Evolutionary conservation across 306 rosid species (phyloP).

Genomic region (Prunus fruticosa): DNA sequence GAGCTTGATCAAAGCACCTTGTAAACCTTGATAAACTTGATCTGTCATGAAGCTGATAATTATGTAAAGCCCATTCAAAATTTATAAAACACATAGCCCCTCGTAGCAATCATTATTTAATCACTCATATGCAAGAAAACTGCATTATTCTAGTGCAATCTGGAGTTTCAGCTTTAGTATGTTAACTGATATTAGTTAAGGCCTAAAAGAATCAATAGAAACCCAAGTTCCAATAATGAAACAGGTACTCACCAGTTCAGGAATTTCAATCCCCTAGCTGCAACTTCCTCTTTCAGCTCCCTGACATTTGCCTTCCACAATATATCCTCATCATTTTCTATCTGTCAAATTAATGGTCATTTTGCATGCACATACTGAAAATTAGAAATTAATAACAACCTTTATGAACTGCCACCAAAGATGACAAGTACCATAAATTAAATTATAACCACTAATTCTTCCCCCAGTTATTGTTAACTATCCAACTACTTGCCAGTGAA

Average conservation of each 20-base stretch:
- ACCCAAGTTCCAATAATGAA: slow-evolving; percentile 6
- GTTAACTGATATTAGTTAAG: background rate
- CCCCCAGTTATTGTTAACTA: background rate
- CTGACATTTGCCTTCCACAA: slow-evolving; percentile 73
- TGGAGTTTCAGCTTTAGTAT: background rate
- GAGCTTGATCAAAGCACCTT: slow-evolving; percentile 6
- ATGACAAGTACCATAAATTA: slow-evolving; percentile 25
- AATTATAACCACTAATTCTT: slow-evolving; percentile 11
- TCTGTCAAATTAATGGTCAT: slow-evolving; percentile 43
- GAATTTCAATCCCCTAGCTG: slow-evolving; percentile 72
- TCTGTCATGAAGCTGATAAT: background rate
- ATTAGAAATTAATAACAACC: background rate
- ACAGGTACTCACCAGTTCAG: slow-evolving; percentile 59
- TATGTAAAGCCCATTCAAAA: background rate
- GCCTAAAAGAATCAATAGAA: slow-evolving; percentile 13
- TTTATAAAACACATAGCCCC: background rate
- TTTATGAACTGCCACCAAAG: slow-evolving; percentile 22
- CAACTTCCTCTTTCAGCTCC: slow-evolving; percentile 84
- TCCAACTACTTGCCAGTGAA: slow-evolving; percentile 39
- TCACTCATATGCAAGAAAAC: background rate
- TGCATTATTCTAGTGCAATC: background rate
- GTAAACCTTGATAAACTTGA: slow-evolving; percentile 4
- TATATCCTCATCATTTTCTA: slow-evolving; percentile 73
- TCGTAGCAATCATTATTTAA: background rate
- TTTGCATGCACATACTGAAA: slow-evolving; percentile 24